phyloP scores from a whole-genome alignment of 2,329 filamentous ascomycete genomes.

The Aspergillus spinulosporus region DNA sequence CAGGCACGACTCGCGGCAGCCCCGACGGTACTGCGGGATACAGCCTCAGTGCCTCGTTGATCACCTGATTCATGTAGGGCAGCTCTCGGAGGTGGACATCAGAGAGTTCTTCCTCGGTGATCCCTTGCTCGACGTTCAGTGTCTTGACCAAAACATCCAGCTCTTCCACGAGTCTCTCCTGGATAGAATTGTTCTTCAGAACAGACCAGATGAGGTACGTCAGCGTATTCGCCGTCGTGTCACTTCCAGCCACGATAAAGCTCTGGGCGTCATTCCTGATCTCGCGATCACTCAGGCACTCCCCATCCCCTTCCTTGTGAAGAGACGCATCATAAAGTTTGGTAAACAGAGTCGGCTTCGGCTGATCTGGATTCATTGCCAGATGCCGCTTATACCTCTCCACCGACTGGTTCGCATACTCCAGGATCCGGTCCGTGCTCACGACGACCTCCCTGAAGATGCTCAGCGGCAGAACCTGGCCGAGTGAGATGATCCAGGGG shows the following conservation, averaged over 20 bases:
- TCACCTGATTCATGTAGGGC: conserved; percentile 56
- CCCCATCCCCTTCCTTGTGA: conserved; percentile 16
- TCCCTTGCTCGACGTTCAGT: background rate
- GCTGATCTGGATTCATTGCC: conserved; percentile 14
- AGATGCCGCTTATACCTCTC: conserved; percentile 27
- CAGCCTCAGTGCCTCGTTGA: conserved; percentile 60
- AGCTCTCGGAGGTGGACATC: conserved; percentile 51
- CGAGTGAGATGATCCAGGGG: conserved; percentile 25
- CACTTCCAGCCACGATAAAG: conserved; percentile 54
- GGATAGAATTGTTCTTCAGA: conserved; percentile 20
- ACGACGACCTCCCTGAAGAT: conserved; percentile 23
- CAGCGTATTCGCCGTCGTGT: conserved; percentile 54
- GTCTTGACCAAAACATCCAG: conserved; percentile 1
- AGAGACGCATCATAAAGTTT: conserved; percentile 24
- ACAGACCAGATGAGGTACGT: conserved; percentile 44
- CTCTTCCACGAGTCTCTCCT: conserved; percentile 23
- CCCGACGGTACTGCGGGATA: conserved; percentile 58
- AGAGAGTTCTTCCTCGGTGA: conserved; percentile 8
- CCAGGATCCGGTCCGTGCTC: conserved; percentile 22
- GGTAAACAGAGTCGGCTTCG: conserved; percentile 31
- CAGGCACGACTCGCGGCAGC: conserved; percentile 55
- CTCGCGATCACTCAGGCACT: conserved; percentile 34
- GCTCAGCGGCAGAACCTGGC: conserved; percentile 25
- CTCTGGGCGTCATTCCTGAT: conserved; percentile 43
- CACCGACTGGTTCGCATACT: conserved; percentile 29